phyloP scores from a whole-genome alignment of 2,329 filamentous ascomycete genomes.

The Colletotrichum shisoi region DNA sequence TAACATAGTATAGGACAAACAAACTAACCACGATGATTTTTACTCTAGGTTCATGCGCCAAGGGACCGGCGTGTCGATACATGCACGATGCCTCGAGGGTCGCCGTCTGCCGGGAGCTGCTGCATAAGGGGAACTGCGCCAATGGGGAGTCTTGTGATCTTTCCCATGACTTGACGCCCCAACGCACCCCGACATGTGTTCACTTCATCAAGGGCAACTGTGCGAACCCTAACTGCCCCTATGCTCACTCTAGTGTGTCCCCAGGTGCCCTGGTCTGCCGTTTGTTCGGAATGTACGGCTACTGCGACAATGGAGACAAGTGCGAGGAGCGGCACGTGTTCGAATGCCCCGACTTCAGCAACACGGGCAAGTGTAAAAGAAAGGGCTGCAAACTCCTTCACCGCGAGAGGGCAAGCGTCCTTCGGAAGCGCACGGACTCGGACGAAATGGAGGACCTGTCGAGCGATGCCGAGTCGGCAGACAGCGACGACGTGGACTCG shows the following conservation, averaged over 20 bases:
- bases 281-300: slow-evolving; percentile 84
- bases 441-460: slow-evolving; percentile 73
- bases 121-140: slow-evolving; percentile 79
- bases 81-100: slow-evolving; percentile 86
- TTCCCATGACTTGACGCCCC: slow-evolving; percentile 82
- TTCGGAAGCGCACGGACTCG: slow-evolving; percentile 68
- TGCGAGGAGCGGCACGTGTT: slow-evolving; percentile 87
- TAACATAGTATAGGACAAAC: slow-evolving; percentile 52
- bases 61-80: slow-evolving; percentile 81
- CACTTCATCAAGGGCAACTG: slow-evolving; percentile 92
- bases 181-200: slow-evolving; percentile 86
- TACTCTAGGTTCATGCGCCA: slow-evolving; percentile 78
- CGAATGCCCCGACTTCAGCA: slow-evolving; percentile 95
- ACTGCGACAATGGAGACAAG: slow-evolving; percentile 80
- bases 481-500: slow-evolving; percentile 81
- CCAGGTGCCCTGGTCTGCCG: slow-evolving; percentile 82
- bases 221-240: slow-evolving; percentile 84
- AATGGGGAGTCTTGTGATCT: slow-evolving; percentile 85
- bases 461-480: slow-evolving; percentile 76
- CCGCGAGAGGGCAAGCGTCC: slow-evolving; percentile 82
- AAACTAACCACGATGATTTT: slow-evolving; percentile 53
- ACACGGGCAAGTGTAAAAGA: slow-evolving; percentile 82
- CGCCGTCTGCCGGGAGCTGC: slow-evolving; percentile 86
- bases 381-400: slow-evolving; percentile 86
- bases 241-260: slow-evolving; percentile 82